Evolutionary conservation across 1,284 basidiomycete genomes (phyloP), one percentile per base, ranked within the genome.

Genomic region (Marasmius tenuissimus): DNA sequence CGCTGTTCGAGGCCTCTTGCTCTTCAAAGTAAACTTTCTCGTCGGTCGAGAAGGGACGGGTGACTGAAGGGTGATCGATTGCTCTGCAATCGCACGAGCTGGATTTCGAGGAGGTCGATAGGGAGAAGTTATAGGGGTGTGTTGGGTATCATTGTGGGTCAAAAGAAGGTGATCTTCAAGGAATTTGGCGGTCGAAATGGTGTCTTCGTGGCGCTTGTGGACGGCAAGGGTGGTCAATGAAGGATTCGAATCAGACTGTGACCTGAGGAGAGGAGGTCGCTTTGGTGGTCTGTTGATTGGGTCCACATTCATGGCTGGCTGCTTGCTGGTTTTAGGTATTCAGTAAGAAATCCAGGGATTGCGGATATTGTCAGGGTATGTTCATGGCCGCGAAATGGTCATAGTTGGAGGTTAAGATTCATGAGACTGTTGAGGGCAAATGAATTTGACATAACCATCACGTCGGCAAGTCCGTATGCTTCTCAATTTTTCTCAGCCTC

Each of bases 91-190:
- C 10, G 59, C 18, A 34, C 65, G 54, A 12, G 65, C 65, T 53
- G 70, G 69, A 62, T 72, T 73, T 34, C 69, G 69, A 55, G 70
- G 67, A 22, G 70, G 65, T 50, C 61, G 63, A 49, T 61, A 50
- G 20, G 59, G 70, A 8, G 40, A 33, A 35, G 20, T 37, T 63
- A 67, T 47, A 62, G 65, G 57, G 63, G 69, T 58, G 66, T 67
- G 8, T 62, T 47, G 42, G 22, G 22, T 35, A 35, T 35, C 18
- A 65, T 51, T 69, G 67, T 3, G 66, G 54, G 27, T 60, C 62
- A 38, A 35, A 63, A 63, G 34, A 56, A 49, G 62, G 58, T 40
- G 61, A 42, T 58, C 57, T 37, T 53, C 59, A 52, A 42, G 11
- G 38, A 14, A 35, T 35, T 35, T 39, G 35, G 58, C 59, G 53